Conservation (phyloP, 805 yeast genomes). For the Kluyveromyces lactis region DNA sequence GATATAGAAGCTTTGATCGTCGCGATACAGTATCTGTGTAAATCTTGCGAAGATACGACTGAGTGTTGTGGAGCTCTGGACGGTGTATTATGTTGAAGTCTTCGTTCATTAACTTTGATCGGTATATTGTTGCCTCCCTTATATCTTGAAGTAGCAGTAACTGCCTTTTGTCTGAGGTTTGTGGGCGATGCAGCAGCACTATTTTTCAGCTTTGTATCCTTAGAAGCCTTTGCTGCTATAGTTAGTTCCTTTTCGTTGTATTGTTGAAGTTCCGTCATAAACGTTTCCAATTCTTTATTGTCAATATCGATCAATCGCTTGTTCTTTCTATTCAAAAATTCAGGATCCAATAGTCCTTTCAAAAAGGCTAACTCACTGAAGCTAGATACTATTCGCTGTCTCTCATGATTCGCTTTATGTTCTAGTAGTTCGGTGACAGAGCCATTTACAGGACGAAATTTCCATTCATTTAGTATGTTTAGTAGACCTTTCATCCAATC, state of each 20-base stretch:
- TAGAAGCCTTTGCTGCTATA: neutral
- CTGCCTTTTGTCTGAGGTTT: neutral
- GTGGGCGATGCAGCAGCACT: neutral
- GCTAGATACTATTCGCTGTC: slow-evolving; percentile 5
- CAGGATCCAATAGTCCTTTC: slow-evolving; percentile 15
- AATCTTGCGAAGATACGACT: neutral
- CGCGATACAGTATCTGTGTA: slow-evolving; percentile 20
- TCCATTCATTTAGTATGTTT: slow-evolving; percentile 10
- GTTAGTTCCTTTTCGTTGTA: slow-evolving; percentile 6
- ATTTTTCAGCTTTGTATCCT: neutral
- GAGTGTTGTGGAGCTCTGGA: neutral
- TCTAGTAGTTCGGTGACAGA: slow-evolving; percentile 7
- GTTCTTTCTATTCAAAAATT: slow-evolving; percentile 9
- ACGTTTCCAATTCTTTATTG: slow-evolving; percentile 7
- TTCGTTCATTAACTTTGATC: neutral
- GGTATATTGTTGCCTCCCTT: neutral
- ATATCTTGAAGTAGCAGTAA: neutral
- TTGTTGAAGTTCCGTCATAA: slow-evolving; percentile 8
- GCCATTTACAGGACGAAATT: slow-evolving; percentile 15
- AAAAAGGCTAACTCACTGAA: slow-evolving; percentile 14
- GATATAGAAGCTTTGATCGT: slow-evolving; percentile 23
- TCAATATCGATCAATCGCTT: slow-evolving; percentile 13
- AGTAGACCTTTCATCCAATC: slow-evolving; percentile 12
- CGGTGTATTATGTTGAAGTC: neutral
- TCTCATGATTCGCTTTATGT: slow-evolving; percentile 4